phyloP scores from a whole-genome alignment of 2,329 filamentous ascomycete species.

The Penicillium sp. region DNA sequence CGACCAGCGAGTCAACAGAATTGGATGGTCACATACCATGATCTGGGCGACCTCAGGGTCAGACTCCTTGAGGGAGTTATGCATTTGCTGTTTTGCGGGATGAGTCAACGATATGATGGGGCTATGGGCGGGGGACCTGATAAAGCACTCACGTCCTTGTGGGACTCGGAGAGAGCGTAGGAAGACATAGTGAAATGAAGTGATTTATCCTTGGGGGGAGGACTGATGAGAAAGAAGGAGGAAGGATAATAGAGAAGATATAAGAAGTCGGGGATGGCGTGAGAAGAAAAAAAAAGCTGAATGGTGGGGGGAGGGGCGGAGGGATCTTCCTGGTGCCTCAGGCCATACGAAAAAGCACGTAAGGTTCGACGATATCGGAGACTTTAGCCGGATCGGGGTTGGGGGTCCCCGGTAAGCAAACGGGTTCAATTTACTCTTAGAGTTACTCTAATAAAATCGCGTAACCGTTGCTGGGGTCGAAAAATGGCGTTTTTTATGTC shows the following conservation, averaged over 20 bases:
- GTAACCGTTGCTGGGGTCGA: background rate
- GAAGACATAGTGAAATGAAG: constrained; percentile 45
- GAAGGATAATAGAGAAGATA: constrained; percentile 15
- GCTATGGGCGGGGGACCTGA: constrained; percentile 17
- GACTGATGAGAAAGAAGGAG: constrained; percentile 13
- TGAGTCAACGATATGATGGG: constrained; percentile 39
- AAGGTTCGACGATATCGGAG: constrained; percentile 22
- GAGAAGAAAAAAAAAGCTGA: constrained; percentile 22
- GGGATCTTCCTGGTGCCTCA: constrained; percentile 26
- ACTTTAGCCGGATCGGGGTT: constrained; percentile 21
- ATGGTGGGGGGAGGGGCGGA: constrained; percentile 29
- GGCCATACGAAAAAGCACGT: constrained; percentile 8
- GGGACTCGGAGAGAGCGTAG: constrained; percentile 68
- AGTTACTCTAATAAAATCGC: background rate
- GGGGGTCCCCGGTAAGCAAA: constrained; percentile 3
- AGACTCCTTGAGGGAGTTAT: constrained; percentile 87
- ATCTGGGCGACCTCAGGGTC: constrained; percentile 95
- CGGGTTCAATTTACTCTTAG: background rate
- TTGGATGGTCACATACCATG: constrained; percentile 68
- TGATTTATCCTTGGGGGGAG: constrained; percentile 18
- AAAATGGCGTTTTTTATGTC: background rate
- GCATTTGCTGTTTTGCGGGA: constrained; percentile 73
- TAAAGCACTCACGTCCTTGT: constrained; percentile 62
- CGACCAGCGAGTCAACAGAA: constrained; percentile 7
- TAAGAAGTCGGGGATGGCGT: constrained; percentile 12